Evolutionary conservation across 2,329 filamentous ascomycete genomes (phyloP).

Genomic region (Fusarium siculi): DNA sequence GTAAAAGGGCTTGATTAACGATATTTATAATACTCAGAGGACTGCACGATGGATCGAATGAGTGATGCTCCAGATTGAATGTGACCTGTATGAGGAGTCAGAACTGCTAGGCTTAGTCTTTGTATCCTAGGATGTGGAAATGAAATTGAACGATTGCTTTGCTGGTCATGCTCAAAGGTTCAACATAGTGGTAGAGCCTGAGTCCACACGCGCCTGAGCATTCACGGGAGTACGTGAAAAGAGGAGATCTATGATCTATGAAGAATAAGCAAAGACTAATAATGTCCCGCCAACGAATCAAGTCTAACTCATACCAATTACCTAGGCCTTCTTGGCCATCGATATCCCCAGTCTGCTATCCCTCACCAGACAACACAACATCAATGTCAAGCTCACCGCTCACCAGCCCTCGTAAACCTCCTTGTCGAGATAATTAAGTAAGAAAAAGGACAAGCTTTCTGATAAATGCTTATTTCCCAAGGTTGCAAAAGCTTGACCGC

Average conservation of each 20-base stretch:
- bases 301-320: not conserved
- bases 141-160: not conserved
- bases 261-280: not conserved
- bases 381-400: slow-evolving; percentile 11
- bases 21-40: slow-evolving; percentile 4
- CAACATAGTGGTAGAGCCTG: not conserved
- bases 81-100: not conserved
- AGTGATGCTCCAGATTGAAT: not conserved
- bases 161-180: not conserved
- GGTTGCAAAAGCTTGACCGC: slow-evolving; percentile 25
- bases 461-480: slow-evolving; percentile 5
- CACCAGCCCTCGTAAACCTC: not conserved
- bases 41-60: not conserved
- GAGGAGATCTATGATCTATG: not conserved
- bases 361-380: not conserved
- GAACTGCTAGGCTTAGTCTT: not conserved
- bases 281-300: not conserved
- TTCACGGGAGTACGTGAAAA: not conserved
- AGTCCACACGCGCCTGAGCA: not conserved
- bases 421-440: not conserved
- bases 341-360: not conserved
- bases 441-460: slow-evolving; percentile 22
- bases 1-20: not conserved
- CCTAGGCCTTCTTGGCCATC: not conserved
- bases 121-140: not conserved